A percentile compares a stretch with the other conserved stretches of the same genome.
Evolutionary conservation across 2,329 filamentous ascomycete species (phyloP).

Genomic region (Scleromitrula shiraiana): DNA sequence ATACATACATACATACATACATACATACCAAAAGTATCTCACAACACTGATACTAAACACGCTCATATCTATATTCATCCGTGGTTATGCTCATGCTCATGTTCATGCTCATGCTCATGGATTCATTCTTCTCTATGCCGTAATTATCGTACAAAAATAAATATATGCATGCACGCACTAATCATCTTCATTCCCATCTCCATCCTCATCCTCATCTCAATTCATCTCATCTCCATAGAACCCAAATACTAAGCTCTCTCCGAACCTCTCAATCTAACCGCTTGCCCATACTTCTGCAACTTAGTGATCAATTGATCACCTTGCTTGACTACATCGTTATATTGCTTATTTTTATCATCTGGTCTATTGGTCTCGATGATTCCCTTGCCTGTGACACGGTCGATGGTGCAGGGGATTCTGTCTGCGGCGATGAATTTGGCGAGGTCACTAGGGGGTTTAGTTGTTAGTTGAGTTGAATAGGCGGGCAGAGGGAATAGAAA

Average conservation of each 20-base stretch:
- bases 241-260: slow-evolving; percentile 55
- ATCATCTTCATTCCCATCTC: not conserved
- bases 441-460: slow-evolving; percentile 57
- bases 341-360: slow-evolving; percentile 99
- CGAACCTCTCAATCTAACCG: slow-evolving; percentile 86
- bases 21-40: too few species aligned
- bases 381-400: slow-evolving; percentile 90
- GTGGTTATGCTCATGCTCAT: too few species aligned
- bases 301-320: slow-evolving; percentile 98
- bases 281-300: slow-evolving; percentile 97
- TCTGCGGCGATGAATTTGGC: slow-evolving; percentile 95
- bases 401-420: slow-evolving; percentile 92
- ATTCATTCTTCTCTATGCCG: too few species aligned
- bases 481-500: not conserved
- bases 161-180: not conserved
- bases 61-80: too few species aligned
- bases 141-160: not conserved
- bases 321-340: slow-evolving; percentile 94
- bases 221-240: too few species aligned
- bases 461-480: not conserved
- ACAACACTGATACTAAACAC: too few species aligned
- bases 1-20: too few species aligned
- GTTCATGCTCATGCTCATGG: too few species aligned
- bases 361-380: slow-evolving; percentile 97
- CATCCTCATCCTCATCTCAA: too few species aligned